Conservation (phyloP, 257 asterid species). For the Solanum medicagineum region DNA sequence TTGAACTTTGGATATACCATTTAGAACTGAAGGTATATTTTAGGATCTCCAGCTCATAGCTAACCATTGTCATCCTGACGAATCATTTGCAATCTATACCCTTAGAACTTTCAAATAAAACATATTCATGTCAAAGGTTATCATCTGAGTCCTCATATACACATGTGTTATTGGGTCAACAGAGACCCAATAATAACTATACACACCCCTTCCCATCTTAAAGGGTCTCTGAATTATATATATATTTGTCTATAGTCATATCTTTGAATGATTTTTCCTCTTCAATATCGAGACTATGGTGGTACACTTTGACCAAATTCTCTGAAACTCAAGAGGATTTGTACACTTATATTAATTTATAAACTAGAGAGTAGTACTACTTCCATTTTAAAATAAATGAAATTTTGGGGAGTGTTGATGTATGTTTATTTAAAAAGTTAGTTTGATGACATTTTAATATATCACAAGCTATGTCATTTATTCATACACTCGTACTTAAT, state of each 20-base stretch:
- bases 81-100: too few species aligned
- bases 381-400: neutral
- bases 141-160: neutral
- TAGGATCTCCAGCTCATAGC: too few species aligned
- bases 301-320: neutral
- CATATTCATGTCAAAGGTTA: neutral
- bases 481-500: too few species aligned
- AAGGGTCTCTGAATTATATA: too few species aligned
- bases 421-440: too few species aligned
- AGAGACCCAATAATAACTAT: neutral
- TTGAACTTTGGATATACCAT: too few species aligned
- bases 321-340: neutral
- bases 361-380: neutral
- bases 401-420: neutral
- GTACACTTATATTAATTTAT: neutral
- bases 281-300: neutral
- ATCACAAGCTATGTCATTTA: neutral
- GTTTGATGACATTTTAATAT: too few species aligned
- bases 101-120: neutral
- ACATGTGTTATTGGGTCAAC: neutral
- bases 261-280: neutral
- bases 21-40: too few species aligned
- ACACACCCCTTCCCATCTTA: too few species aligned
- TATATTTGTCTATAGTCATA: neutral
- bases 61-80: too few species aligned